Evolutionary conservation across 2,329 filamentous ascomycete species (phyloP).

Genomic region (Aureobasidium melanogenum): DNA sequence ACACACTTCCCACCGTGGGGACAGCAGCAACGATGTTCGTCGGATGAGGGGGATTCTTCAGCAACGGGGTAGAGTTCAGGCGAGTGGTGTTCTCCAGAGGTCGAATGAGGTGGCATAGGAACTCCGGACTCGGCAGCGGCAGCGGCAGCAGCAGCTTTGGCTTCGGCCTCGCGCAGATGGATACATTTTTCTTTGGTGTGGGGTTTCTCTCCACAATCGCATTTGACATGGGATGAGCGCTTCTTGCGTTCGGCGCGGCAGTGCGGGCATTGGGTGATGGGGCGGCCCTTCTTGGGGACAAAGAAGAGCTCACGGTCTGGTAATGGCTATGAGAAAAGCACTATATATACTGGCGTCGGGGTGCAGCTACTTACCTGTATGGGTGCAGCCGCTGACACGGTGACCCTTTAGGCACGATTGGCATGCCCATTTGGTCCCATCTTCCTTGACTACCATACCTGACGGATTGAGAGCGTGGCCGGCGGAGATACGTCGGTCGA

Average conservation of each 20-base stretch:
- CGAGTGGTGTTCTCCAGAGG: slow-evolving; percentile 14
- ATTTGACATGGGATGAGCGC: slow-evolving; percentile 87
- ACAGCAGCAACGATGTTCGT: slow-evolving; percentile 43
- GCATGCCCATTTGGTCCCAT: slow-evolving; percentile 97
- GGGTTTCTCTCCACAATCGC: slow-evolving; percentile 82
- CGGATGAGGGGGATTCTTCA: slow-evolving; percentile 19
- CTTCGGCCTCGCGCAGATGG: slow-evolving; percentile 29
- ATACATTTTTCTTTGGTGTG: slow-evolving; percentile 47
- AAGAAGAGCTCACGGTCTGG: slow-evolving; percentile 83
- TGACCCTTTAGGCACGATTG: slow-evolving; percentile 97
- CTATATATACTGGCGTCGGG: not conserved
- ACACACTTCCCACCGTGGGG: slow-evolving; percentile 51
- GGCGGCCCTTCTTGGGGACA: slow-evolving; percentile 95
- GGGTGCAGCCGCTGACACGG: slow-evolving; percentile 97
- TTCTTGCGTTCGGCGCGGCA: slow-evolving; percentile 95
- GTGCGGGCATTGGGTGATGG: slow-evolving; percentile 95
- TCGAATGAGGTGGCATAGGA: not conserved
- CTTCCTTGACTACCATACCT: slow-evolving; percentile 32
- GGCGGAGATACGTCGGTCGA: slow-evolving; percentile 9
- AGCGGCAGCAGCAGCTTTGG: slow-evolving; percentile 19
- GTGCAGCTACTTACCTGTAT: slow-evolving; percentile 61
- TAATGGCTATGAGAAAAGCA: not conserved
- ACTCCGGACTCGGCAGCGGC: not conserved
- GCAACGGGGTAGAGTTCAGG: slow-evolving; percentile 24
- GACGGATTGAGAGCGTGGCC: slow-evolving; percentile 11